These are phyloP conservation scores for Calonectria fujianensis DNA, from an alignment of 2,329 filamentous ascomycete species.

Conservation along the genomic window DNA sequence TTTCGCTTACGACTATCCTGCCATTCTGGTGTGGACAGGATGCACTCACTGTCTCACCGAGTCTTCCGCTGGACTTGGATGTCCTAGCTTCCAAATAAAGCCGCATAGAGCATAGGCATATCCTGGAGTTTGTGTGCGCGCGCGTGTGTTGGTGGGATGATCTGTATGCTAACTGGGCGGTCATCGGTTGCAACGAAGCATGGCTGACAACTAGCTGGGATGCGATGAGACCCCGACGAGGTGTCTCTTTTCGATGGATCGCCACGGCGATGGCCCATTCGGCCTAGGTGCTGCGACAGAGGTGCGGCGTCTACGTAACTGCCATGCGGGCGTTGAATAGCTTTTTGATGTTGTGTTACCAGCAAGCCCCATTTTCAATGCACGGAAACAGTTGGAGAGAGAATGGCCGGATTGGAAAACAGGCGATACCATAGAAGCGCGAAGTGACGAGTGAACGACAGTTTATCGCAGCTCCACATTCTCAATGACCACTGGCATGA, in stretches of 20 bases:
- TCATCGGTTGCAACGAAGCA: slow-evolving; percentile 17
- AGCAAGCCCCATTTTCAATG: slow-evolving; percentile 27
- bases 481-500: neutral
- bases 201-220: slow-evolving; percentile 11
- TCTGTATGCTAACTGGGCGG: slow-evolving; percentile 2
- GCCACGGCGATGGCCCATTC: slow-evolving; percentile 5
- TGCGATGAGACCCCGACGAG: slow-evolving; percentile 18
- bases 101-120: slow-evolving; percentile 1
- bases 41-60: slow-evolving; percentile 21
- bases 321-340: neutral
- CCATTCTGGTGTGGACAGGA: slow-evolving; percentile 23
- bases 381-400: neutral
- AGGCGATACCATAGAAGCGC: neutral
- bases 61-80: slow-evolving; percentile 11
- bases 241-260: slow-evolving; percentile 15
- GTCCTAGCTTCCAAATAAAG: slow-evolving; percentile 21
- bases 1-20: slow-evolving; percentile 24
- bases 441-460: neutral
- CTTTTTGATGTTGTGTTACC: neutral
- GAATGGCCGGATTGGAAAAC: neutral
- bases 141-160: slow-evolving; percentile 1
- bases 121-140: slow-evolving; percentile 14
- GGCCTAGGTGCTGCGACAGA: neutral
- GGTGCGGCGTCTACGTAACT: slow-evolving; percentile 19
- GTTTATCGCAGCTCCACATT: neutral